Conservation (phyloP, 139 green algal species). For the Micromonas commoda region DNA sequence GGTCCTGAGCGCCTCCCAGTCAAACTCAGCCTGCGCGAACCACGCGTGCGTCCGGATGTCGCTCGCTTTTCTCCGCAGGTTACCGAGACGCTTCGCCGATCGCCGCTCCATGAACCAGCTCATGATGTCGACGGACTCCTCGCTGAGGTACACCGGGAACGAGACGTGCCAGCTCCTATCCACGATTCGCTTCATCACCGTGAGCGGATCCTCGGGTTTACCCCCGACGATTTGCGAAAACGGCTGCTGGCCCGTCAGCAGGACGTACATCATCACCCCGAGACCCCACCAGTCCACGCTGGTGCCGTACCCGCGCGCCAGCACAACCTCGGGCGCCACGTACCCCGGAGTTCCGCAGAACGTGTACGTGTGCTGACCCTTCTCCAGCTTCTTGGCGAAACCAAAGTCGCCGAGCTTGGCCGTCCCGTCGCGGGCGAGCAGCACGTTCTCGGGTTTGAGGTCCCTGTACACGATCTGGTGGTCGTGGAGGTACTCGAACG, state of each 20-base stretch:
- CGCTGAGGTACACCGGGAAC: constrained; percentile 85
- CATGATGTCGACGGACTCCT: constrained; percentile 70
- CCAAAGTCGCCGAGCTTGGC: constrained; percentile 96
- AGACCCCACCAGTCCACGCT: constrained; percentile 93
- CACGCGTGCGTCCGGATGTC: constrained; percentile 88
- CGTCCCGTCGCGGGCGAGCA: constrained; percentile 82
- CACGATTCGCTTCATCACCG: constrained; percentile 93
- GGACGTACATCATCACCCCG: constrained; percentile 88
- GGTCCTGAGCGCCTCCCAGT: constrained; percentile 72
- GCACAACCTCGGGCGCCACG: constrained; percentile 91
- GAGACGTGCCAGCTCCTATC: constrained; percentile 82
- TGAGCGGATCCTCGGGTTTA: constrained; percentile 90
- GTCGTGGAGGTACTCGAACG: constrained; percentile 91
- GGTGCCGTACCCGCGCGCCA: constrained; percentile 86
- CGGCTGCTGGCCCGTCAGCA: constrained; percentile 88
- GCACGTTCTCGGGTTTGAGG: constrained; percentile 97
- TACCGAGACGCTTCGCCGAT: constrained; percentile 76
- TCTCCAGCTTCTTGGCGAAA: constrained; percentile 85
- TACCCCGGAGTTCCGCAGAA: constrained; percentile 96
- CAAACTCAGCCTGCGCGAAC: constrained; percentile 70
- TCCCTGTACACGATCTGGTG: constrained; percentile 90
- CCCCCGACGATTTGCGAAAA: constrained; percentile 62
- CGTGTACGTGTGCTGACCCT: constrained; percentile 80
- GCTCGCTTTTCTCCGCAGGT: constrained; percentile 62
- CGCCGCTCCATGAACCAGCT: constrained; percentile 77